A percentile compares a stretch with the other conserved stretches of the same genome.
These are phyloP conservation scores for Globisporangium cystogenes DNA, from an alignment of 352 stramenopile genomes.

Conservation along the genomic window DNA sequence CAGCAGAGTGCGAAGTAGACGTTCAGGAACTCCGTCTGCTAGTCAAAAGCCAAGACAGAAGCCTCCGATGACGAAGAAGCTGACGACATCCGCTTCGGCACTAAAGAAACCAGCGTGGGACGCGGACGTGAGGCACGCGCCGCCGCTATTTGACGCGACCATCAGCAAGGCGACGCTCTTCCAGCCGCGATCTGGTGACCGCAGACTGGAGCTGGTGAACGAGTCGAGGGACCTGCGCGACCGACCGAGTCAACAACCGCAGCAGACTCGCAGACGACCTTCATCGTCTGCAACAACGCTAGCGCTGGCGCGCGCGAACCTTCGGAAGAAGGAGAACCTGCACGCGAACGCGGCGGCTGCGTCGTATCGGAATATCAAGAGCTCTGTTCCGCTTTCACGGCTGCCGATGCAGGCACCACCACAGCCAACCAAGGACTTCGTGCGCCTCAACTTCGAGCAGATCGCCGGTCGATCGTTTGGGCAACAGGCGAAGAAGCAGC, in stretches of 20 bases:
- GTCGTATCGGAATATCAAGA: background rate
- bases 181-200: constrained; percentile 33
- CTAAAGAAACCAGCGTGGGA: constrained; percentile 40
- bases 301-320: constrained; percentile 10
- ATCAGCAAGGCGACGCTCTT: constrained; percentile 56
- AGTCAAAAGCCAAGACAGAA: background rate
- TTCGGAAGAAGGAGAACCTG: constrained; percentile 1
- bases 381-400: constrained; percentile 2
- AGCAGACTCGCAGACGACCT: background rate
- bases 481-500: constrained; percentile 3
- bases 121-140: constrained; percentile 19
- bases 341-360: background rate
- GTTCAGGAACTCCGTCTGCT: background rate
- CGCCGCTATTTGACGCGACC: constrained; percentile 38
- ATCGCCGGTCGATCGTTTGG: constrained; percentile 27
- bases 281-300: background rate
- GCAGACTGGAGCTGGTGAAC: constrained; percentile 17
- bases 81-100: background rate
- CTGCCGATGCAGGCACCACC: constrained; percentile 3
- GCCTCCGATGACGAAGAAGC: background rate
- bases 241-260: background rate
- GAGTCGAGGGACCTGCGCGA: constrained; percentile 12
- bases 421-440: constrained; percentile 39
- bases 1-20: background rate
- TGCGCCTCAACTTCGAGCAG: constrained; percentile 51